Base-by-base conservation (phyloP, 306 rosid genomes). In the Cucurbita pepo region DNA sequence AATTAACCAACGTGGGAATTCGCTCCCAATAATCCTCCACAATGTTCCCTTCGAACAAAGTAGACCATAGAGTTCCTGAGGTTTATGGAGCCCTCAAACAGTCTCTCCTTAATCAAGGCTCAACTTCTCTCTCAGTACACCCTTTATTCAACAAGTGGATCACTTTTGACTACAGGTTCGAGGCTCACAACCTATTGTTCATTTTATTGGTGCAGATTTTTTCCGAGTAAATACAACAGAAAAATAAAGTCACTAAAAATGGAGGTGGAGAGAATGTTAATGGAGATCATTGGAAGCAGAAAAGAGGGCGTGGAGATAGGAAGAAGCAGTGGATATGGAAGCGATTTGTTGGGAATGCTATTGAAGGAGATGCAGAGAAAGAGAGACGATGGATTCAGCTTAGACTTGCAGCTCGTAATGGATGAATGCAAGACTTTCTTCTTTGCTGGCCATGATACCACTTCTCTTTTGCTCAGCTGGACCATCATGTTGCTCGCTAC, bases 391-490 rank as follows among this genome's bases (percentile, higher is more conserved):
- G 93, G 91, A 5, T 79, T 87, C n/a, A 75, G 86, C 78, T 70
- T 91, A 18, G 81, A 85, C 71, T 64, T 91, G 75, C 96, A 91
- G 71, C 56, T 84, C 4, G 91, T 95, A 9, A 95, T 89, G 95
- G 99, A 95, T 82, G 92, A 95, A 77, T 95, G 99, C 80, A 95
- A 95, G 54, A 95, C 99, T 13, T 95, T 95, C 78, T 95, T 95
- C 87, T 95, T 95, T 81, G 90, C 99, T 19, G 99, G 99, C 3
- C 96, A 95, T 77, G 99, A 95, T 79, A 91, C 99, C 48, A 87
- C 97, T 5, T 92, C 99, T 0, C 85, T 95, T 4, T 81, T 95
- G 76, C 95, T 95, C 77, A 95, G 92, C 5, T 95, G 99, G 99
- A 85, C 96, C 6, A 82, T 91, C 55, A 95, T 95, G 97, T 76